These are phyloP conservation scores for Eutypella sp. DNA, from an alignment of 2,329 filamentous ascomycete species.

Conservation along the genomic window DNA sequence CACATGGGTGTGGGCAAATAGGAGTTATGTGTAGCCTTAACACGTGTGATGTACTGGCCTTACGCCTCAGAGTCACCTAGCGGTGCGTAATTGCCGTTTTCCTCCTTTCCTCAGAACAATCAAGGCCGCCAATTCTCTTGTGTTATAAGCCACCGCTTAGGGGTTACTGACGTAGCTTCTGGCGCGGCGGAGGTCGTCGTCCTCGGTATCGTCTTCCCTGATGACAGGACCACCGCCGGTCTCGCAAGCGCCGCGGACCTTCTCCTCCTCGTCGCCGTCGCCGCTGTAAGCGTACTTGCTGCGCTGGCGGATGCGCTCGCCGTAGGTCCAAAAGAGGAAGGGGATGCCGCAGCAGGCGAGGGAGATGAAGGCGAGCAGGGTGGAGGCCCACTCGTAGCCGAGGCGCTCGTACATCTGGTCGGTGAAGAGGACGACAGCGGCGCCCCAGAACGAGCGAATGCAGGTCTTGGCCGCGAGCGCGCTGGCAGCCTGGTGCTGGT, in stretches of 20 bases:
- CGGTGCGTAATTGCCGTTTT: too few species aligned
- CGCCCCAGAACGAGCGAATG: slow-evolving; percentile 76
- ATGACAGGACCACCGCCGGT: slow-evolving; percentile 19
- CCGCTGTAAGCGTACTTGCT: slow-evolving; percentile 71
- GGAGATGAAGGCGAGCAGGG: slow-evolving; percentile 66
- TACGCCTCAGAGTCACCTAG: too few species aligned
- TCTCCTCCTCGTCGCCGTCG: slow-evolving; percentile 40
- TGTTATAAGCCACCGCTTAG: slow-evolving; percentile 24
- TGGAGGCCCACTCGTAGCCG: slow-evolving; percentile 71
- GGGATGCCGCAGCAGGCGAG: slow-evolving; percentile 78
- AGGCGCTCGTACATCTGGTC: slow-evolving; percentile 73
- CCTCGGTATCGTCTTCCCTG: slow-evolving; percentile 28
- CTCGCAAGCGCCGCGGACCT: slow-evolving; percentile 31
- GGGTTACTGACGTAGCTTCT: slow-evolving; percentile 44
- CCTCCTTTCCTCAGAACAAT: too few species aligned
- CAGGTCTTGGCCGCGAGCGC: slow-evolving; percentile 79
- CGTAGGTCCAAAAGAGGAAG: slow-evolving; percentile 75
- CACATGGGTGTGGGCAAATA: too few species aligned
- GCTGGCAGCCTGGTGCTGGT: slow-evolving; percentile 70
- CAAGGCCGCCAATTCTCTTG: too few species aligned
- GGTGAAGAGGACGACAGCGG: slow-evolving; percentile 71
- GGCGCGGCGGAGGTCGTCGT: slow-evolving; percentile 37
- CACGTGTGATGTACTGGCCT: too few species aligned
- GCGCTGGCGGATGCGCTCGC: slow-evolving; percentile 61
- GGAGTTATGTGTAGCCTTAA: too few species aligned